Base-by-base conservation (phyloP, 306 rosid genomes). In the Malus orientalis region DNA sequence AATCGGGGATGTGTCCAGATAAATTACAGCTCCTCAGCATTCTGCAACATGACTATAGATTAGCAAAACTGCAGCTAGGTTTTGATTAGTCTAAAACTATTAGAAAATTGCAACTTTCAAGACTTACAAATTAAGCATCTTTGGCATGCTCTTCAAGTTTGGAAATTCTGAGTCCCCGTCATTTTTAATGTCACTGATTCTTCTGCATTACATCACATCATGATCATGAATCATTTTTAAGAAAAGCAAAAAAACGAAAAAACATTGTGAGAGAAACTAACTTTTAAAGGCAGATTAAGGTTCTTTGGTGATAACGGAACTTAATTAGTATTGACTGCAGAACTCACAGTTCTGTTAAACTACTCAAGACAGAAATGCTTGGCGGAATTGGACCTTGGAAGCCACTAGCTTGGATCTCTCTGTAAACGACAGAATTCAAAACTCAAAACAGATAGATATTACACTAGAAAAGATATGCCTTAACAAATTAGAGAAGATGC, bases 331-430 rank as follows among this genome's bases (percentile, higher is more conserved):
- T 25, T 25, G 25, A 25, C 25, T 25, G 58, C 19, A 55, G 42
- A 51, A 82, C 82, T 82, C 64, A 82, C 85, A 78, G 69, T 11
- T 77, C 55, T 2, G 68, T 60, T 53, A 82, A 78, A 15, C 61
- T 68, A 40, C 36, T 10, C 76, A 77, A 18, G 29, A 11, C 53
- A 61, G 85, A 82, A 67, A 82, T 67, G 68, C n/a, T 82, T 8
- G 75, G 11, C 1, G 85, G 85, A 62, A 82, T 78, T 4, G 79
- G 85, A 11, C 85, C 82, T 53, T 68, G 20, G 32, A 82, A 25
- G 61, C 85, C 82, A 61, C 82, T 82, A 13, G 76, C 85, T 68
- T 77, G 73, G 30, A 82, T 82, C 62, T 82, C 85, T 42, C 85
- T 82, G 69, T 77, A 11, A 51, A 73, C 5, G 2, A 38, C 32